Conservation (phyloP, 805 yeast species). For the Kazachstania africana region DNA sequence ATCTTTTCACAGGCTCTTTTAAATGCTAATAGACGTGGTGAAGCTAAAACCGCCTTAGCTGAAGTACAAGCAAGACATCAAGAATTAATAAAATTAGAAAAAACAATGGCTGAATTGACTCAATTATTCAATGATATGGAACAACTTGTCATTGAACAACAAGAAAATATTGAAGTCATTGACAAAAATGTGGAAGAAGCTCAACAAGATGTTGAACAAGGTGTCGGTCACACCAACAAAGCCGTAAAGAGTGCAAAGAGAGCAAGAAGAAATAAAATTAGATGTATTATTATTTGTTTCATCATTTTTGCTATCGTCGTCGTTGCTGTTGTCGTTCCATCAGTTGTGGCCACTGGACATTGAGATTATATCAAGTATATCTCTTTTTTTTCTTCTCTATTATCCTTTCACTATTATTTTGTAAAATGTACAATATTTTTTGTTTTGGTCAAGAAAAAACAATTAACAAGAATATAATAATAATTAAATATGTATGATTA, state of each 20-base stretch:
- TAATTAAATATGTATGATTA: background rate
- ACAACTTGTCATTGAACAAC: slow-evolving; percentile 90
- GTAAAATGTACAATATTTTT: no score
- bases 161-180: slow-evolving; percentile 70
- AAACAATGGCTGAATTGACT: slow-evolving; percentile 89
- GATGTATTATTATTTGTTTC: slow-evolving; percentile 60
- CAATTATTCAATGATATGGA: slow-evolving; percentile 95
- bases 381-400: slow-evolving; percentile 1
- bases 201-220: slow-evolving; percentile 84
- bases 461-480: background rate
- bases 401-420: background rate
- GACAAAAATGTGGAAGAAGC: slow-evolving; percentile 74
- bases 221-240: slow-evolving; percentile 84
- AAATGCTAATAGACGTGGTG: slow-evolving; percentile 82
- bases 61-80: slow-evolving; percentile 95
- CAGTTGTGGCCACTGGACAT: slow-evolving; percentile 25
- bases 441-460: no score
- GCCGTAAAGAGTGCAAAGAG: slow-evolving; percentile 82
- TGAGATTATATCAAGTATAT: no score
- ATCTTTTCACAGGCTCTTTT: slow-evolving; percentile 87
- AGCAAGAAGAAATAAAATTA: slow-evolving; percentile 84
- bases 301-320: slow-evolving; percentile 53
- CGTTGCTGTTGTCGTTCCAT: slow-evolving; percentile 49
- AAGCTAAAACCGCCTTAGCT: slow-evolving; percentile 87
- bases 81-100: slow-evolving; percentile 88